Evolutionary conservation across 2,329 filamentous ascomycete genomes (phyloP).

Genomic region (Xylaria sp.): DNA sequence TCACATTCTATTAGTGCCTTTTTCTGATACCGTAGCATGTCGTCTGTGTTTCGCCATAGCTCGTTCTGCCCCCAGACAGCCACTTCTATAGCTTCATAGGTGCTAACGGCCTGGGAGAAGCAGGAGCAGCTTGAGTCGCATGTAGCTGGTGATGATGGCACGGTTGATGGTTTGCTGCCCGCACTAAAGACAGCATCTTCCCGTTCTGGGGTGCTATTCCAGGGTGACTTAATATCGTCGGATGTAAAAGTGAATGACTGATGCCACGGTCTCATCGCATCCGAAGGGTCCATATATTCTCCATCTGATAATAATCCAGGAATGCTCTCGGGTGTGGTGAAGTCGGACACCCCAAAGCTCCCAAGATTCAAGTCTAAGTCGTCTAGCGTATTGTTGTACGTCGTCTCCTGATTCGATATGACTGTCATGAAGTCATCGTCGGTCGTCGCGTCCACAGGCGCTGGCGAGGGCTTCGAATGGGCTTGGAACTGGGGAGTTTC

Average conservation of each 20-base stretch:
- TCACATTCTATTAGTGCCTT: conserved; percentile 28
- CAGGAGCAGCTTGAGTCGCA: conserved; percentile 26
- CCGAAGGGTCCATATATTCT: conserved; percentile 27
- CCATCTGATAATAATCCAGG: conserved; percentile 18
- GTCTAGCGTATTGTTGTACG: conserved; percentile 19
- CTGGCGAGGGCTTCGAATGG: conserved; percentile 10
- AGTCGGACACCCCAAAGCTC: conserved; percentile 23
- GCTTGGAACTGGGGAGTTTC: conserved; percentile 24
- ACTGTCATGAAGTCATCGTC: conserved; percentile 24
- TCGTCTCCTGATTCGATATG: conserved; percentile 20
- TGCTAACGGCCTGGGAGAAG: conserved; percentile 24
- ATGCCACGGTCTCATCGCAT: conserved; percentile 26
- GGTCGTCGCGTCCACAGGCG: neutral
- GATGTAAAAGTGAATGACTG: conserved; percentile 23
- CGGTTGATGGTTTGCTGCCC: conserved; percentile 19
- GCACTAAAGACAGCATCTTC: conserved; percentile 21
- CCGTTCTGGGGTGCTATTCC: conserved; percentile 22
- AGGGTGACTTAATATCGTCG: conserved; percentile 19
- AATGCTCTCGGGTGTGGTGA: conserved; percentile 20
- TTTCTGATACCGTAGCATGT: conserved; percentile 29
- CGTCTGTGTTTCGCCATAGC: conserved; percentile 22
- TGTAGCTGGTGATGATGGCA: conserved; percentile 5
- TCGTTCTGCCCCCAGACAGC: conserved; percentile 26
- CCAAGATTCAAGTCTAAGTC: conserved; percentile 23
- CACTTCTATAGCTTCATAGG: conserved; percentile 28